Evolutionary conservation across 1,284 basidiomycete genomes (phyloP).

Genomic region (Malassezia furfur): DNA sequence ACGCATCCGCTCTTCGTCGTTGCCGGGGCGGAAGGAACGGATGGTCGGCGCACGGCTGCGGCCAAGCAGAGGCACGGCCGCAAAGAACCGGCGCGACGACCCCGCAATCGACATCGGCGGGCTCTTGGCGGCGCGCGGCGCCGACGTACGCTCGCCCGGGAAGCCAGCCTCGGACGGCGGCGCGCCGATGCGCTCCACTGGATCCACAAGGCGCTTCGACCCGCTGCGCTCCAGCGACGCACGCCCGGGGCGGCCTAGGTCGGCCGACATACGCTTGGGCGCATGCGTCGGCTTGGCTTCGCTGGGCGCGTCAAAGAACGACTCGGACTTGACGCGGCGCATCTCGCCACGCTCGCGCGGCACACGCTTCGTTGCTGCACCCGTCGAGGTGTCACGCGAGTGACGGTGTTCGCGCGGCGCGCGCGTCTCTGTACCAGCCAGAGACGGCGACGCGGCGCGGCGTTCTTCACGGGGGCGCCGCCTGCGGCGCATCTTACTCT

Average conservation of each 20-base stretch:
- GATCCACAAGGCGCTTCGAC: neutral
- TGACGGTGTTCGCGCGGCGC: too few species aligned
- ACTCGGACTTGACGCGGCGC: neutral
- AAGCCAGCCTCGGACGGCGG: too few species aligned
- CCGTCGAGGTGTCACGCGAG: too few species aligned
- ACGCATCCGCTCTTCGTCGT: neutral
- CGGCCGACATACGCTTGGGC: neutral
- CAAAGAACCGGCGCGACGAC: neutral
- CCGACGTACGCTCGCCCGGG: neutral
- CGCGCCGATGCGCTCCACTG: neutral
- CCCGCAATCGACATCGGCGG: neutral
- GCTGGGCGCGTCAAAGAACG: neutral
- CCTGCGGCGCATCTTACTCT: too few species aligned
- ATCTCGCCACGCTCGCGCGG: too few species aligned
- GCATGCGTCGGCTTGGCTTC: neutral
- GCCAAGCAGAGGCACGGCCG: neutral
- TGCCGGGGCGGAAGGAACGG: neutral
- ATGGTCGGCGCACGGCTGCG: neutral
- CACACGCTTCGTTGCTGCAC: too few species aligned
- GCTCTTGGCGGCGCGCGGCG: neutral
- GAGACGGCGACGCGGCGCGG: too few species aligned
- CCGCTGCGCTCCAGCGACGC: neutral
- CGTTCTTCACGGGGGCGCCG: too few species aligned
- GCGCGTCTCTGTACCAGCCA: too few species aligned
- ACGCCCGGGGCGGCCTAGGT: neutral